phyloP scores from a whole-genome alignment of 495 filamentous ascomycete species.

The Recurvomyces mirabilis region DNA sequence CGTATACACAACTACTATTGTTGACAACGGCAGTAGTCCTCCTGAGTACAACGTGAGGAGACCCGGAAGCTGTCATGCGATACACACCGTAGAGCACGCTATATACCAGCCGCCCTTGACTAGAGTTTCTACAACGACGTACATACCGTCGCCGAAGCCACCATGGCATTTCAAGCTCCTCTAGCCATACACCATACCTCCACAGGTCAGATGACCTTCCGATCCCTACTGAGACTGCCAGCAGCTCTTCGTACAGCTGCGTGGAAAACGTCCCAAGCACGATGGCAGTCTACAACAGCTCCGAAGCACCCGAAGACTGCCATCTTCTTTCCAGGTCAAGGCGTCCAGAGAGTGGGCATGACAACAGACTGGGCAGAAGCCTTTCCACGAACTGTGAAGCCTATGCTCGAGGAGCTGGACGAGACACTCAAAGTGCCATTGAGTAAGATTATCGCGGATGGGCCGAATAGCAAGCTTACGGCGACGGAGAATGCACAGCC shows the following conservation, averaged over 20 bases:
- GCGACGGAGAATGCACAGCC: slow-evolving; percentile 83
- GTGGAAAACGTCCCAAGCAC: background rate
- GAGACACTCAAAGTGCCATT: slow-evolving; percentile 53
- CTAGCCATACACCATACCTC: background rate
- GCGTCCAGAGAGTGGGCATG: slow-evolving; percentile 93
- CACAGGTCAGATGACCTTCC: too few species aligned
- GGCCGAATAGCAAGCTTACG: slow-evolving; percentile 63
- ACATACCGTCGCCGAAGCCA: too few species aligned
- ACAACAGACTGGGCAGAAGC: slow-evolving; percentile 63
- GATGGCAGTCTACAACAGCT: slow-evolving; percentile 13
- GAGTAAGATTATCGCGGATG: slow-evolving; percentile 66
- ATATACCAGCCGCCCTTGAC: too few species aligned
- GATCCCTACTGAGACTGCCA: slow-evolving; percentile 9
- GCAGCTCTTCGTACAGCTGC: slow-evolving; percentile 7
- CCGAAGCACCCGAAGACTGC: slow-evolving; percentile 30
- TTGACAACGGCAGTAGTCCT: too few species aligned
- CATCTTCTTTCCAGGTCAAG: slow-evolving; percentile 34
- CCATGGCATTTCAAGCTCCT: too few species aligned
- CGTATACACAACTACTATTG: too few species aligned
- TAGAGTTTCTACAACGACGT: too few species aligned
- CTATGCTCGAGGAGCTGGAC: slow-evolving; percentile 77
- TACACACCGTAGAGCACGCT: too few species aligned
- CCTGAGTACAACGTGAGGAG: too few species aligned
- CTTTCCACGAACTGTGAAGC: slow-evolving; percentile 63
- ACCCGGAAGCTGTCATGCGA: too few species aligned